A percentile compares a stretch with the other conserved stretches of the same genome.
These are phyloP conservation scores for Calocera cornea DNA, from an alignment of 768 basidiomycete species.

Conservation along the genomic window DNA sequence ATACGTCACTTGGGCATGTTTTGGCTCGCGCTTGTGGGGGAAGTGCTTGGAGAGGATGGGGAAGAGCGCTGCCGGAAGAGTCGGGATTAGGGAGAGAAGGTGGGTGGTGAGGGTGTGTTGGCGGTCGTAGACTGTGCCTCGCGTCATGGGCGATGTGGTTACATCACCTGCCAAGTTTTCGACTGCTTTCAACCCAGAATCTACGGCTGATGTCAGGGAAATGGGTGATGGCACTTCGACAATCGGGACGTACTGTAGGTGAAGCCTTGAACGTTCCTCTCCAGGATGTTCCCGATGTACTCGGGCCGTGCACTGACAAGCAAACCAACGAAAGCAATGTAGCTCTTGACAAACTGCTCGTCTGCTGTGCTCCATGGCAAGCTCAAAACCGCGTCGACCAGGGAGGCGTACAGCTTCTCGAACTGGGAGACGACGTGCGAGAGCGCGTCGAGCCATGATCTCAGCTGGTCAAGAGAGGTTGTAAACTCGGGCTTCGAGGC, in stretches of 20 bases:
- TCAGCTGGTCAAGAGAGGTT: slow-evolving; percentile 40
- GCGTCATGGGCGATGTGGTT: slow-evolving; percentile 57
- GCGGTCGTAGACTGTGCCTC: slow-evolving; percentile 72
- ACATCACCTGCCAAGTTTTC: slow-evolving; percentile 45
- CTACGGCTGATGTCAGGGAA: slow-evolving; percentile 28
- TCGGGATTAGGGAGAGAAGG: slow-evolving; percentile 82
- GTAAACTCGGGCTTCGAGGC: slow-evolving; percentile 31
- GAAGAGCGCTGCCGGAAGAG: slow-evolving; percentile 71
- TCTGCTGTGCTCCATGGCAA: slow-evolving; percentile 93
- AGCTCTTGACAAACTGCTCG: slow-evolving; percentile 68
- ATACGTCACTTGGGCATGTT: slow-evolving; percentile 69
- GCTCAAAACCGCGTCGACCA: slow-evolving; percentile 75
- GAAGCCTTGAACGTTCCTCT: slow-evolving; percentile 70
- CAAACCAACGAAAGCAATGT: slow-evolving; percentile 80
- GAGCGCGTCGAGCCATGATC: slow-evolving; percentile 71
- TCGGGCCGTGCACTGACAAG: slow-evolving; percentile 84
- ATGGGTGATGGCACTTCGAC: not conserved
- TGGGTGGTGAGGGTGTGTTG: slow-evolving; percentile 75
- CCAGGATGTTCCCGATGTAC: slow-evolving; percentile 73
- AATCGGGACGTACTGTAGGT: slow-evolving; percentile 62
- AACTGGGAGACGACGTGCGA: slow-evolving; percentile 86
- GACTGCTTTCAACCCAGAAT: slow-evolving; percentile 56
- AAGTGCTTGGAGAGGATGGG: slow-evolving; percentile 75
- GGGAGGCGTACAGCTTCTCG: slow-evolving; percentile 59
- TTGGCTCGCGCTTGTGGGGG: slow-evolving; percentile 83